A percentile compares a stretch with the other conserved stretches of the same genome.
These are phyloP conservation scores for Batrachochytrium dendrobatidis DNA, from an alignment of 371 early-diverging fungal species.

Conservation along the genomic window DNA sequence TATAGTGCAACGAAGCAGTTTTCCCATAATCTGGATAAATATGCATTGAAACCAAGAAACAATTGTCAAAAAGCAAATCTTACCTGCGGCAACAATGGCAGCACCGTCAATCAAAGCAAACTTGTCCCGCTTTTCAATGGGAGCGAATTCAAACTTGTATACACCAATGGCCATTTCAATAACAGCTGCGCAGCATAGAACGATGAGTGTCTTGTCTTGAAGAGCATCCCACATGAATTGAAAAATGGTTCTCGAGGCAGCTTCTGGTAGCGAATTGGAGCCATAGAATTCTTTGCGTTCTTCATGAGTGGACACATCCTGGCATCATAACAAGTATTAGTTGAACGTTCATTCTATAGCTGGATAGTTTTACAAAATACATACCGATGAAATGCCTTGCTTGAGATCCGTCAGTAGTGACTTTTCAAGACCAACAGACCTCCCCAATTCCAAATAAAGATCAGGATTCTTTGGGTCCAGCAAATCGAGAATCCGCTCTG, in stretches of 20 bases:
- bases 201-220: constrained; percentile 38
- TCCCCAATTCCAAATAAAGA: constrained; percentile 12
- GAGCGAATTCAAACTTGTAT: constrained; percentile 27
- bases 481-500: constrained; percentile 12
- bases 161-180: constrained; percentile 71
- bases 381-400: constrained; percentile 6
- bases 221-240: constrained; percentile 54
- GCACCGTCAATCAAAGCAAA: constrained; percentile 72
- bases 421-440: too few species aligned
- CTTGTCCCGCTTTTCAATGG: constrained; percentile 23
- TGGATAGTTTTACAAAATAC: neutral
- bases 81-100: constrained; percentile 74
- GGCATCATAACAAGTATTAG: neutral
- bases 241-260: constrained; percentile 34
- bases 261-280: constrained; percentile 8
- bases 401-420: constrained; percentile 9
- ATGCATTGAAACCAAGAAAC: neutral
- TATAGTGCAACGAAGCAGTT: neutral
- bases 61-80: constrained; percentile 1
- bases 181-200: constrained; percentile 66
- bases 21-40: too few species aligned
- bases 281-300: too few species aligned
- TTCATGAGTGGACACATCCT: neutral
- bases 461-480: constrained; percentile 24
- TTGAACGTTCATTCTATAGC: neutral